Evolutionary conservation across 2,329 filamentous ascomycete species (phyloP).

Genomic region (Metarhizium brunneum): DNA sequence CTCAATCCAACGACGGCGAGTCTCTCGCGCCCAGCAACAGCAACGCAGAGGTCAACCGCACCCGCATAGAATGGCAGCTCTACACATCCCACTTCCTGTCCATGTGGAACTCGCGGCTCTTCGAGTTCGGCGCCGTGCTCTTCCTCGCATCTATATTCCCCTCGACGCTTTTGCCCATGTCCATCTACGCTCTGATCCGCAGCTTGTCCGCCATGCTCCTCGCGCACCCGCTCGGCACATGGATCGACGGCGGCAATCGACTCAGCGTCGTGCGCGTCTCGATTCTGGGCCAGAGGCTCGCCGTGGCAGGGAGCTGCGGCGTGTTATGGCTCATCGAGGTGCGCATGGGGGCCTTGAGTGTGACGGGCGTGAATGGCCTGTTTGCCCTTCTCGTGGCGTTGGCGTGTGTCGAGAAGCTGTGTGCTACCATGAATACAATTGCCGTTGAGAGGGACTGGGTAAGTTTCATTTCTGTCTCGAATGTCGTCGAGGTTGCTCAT

Average conservation of each 20-base stretch:
- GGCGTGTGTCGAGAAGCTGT: too few relatives aligned
- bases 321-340: too few relatives aligned
- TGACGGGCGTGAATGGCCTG: too few relatives aligned
- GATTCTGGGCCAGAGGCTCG: constrained; percentile 19
- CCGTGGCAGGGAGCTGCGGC: too few relatives aligned
- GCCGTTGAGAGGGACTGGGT: too few relatives aligned
- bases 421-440: too few relatives aligned
- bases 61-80: constrained; percentile 19
- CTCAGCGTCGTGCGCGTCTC: constrained; percentile 41
- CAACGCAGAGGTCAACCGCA: too few relatives aligned
- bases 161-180: constrained; percentile 54
- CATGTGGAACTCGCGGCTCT: constrained; percentile 55
- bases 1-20: too few relatives aligned
- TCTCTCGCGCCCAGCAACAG: too few relatives aligned
- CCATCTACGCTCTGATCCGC: constrained; percentile 58
- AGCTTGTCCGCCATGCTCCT: constrained; percentile 48
- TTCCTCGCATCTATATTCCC: constrained; percentile 48
- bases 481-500: constrained; percentile 37
- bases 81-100: constrained; percentile 54
- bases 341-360: too few relatives aligned
- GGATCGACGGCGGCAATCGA: constrained; percentile 47
- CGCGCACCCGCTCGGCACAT: constrained; percentile 46
- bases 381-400: too few relatives aligned
- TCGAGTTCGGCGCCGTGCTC: constrained; percentile 24
- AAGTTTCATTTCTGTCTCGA: constrained; percentile 32